Evolutionary conservation across 192 early-diverging fungal species (phyloP).

Genomic region (Piromyces finnis): DNA sequence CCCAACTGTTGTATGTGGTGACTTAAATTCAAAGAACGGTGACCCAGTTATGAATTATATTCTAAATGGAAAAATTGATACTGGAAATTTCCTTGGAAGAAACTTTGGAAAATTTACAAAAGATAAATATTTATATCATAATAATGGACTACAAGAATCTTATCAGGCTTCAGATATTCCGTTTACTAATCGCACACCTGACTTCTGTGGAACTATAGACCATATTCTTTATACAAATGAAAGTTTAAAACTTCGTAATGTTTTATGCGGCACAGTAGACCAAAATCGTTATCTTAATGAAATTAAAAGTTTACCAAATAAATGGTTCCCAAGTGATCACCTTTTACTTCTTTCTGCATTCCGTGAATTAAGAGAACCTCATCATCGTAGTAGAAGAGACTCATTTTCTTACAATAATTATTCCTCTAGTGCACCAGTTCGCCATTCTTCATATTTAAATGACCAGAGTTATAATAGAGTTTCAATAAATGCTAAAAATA

Average conservation of each 20-base stretch:
- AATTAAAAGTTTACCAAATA: neutral
- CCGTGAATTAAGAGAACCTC: neutral
- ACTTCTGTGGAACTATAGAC: constrained; percentile 20
- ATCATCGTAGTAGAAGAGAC: neutral
- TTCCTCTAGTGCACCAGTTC: neutral
- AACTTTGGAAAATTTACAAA: constrained; percentile 12
- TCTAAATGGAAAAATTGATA: constrained; percentile 14
- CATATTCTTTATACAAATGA: constrained; percentile 22
- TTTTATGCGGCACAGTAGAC: constrained; percentile 7
- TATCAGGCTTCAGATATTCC: constrained; percentile 8
- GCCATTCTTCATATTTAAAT: neutral
- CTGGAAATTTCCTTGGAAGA: constrained; percentile 1
- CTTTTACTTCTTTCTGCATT: neutral
- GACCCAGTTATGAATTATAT: constrained; percentile 24
- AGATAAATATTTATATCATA: neutral
- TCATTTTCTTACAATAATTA: neutral
- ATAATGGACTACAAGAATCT: neutral
- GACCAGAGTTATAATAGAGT: neutral
- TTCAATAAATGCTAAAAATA: neutral
- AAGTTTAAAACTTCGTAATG: constrained; percentile 15
- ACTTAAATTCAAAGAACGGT: constrained; percentile 14
- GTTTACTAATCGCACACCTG: constrained; percentile 21
- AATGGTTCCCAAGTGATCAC: neutral
- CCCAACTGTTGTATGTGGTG: constrained; percentile 20
- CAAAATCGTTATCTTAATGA: neutral